Percentiles rank a stretch among this genome's conserved stretches.
These are phyloP conservation scores for Xerocomus cyaneibrunnescens DNA, from an alignment of 1,284 basidiomycete genomes.

Conservation along the genomic window DNA sequence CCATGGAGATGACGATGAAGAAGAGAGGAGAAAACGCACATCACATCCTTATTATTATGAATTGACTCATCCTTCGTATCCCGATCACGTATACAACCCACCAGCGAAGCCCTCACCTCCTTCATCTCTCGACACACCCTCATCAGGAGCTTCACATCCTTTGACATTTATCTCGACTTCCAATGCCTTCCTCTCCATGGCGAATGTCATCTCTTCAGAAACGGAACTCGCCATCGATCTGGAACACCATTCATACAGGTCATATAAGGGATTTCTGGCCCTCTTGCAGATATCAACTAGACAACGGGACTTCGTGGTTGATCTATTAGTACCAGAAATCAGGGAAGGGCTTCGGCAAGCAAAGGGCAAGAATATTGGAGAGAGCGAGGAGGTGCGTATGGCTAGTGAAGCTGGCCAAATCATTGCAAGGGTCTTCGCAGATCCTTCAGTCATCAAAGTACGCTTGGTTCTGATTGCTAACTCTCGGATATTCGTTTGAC, in stretches of 20 bases:
- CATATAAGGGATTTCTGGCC: conserved; percentile 87
- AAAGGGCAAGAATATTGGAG: conserved; percentile 17
- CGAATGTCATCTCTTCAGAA: conserved; percentile 62
- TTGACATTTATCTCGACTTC: conserved; percentile 74
- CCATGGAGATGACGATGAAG: conserved; percentile 23
- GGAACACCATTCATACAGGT: conserved; percentile 88
- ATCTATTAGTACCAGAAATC: conserved; percentile 67
- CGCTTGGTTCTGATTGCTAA: conserved; percentile 14
- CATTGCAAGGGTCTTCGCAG: conserved; percentile 61
- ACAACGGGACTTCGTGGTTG: conserved; percentile 85
- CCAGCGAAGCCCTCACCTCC: conserved; percentile 47
- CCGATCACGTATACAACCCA: conserved; percentile 63
- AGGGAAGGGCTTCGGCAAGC: conserved; percentile 65
- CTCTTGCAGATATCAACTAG: conserved; percentile 93
- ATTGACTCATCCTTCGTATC: conserved; percentile 70
- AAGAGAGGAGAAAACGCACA: conserved; percentile 26
- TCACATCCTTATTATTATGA: conserved; percentile 83
- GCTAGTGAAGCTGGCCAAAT: conserved; percentile 54
- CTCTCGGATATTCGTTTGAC: neutral
- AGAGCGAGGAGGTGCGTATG: conserved; percentile 16
- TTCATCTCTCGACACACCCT: conserved; percentile 45
- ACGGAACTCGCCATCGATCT: conserved; percentile 91
- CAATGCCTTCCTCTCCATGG: conserved; percentile 58
- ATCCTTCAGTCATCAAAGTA: conserved; percentile 86
- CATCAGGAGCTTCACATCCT: conserved; percentile 32